Conservation (phyloP, 2,329 filamentous ascomycete genomes). For the Verticillium longisporum region DNA sequence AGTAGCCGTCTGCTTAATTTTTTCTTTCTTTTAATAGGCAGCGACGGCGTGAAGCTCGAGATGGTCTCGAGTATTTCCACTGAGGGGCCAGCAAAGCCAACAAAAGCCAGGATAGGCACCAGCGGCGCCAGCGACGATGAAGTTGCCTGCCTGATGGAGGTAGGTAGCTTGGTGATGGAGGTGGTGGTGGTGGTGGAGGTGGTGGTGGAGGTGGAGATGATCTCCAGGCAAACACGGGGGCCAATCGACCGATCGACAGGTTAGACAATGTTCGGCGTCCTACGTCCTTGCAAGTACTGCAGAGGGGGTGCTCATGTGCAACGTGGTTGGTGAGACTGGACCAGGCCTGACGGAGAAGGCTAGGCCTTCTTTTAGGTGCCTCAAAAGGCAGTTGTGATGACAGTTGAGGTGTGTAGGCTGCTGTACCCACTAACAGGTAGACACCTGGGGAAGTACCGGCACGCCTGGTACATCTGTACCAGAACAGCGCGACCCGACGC, state of each 20-base stretch:
- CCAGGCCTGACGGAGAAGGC: background rate
- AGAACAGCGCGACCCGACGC: constrained; percentile 9
- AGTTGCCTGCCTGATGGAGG: background rate
- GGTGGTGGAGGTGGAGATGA: too few species aligned
- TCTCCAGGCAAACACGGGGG: too few species aligned
- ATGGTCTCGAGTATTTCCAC: background rate
- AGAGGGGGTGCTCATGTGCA: background rate
- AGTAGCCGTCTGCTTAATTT: background rate
- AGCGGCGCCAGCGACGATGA: background rate
- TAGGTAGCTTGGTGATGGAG: background rate
- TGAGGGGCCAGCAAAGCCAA: background rate
- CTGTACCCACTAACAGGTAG: too few species aligned
- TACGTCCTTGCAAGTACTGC: too few species aligned
- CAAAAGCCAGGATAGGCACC: too few species aligned
- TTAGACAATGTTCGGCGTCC: too few species aligned
- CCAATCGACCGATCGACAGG: too few species aligned
- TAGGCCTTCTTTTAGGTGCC: background rate
- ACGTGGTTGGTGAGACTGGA: background rate
- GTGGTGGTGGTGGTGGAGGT: too few species aligned
- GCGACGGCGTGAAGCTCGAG: background rate
- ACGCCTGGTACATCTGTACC: too few species aligned
- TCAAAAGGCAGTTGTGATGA: background rate
- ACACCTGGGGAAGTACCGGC: background rate
- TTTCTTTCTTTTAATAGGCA: background rate
- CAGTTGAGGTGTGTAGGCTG: too few species aligned